Evolutionary conservation across 1,284 basidiomycete species (phyloP), one percentile per base, ranked within the genome.

Genomic region (Heterobasidion annosum): DNA sequence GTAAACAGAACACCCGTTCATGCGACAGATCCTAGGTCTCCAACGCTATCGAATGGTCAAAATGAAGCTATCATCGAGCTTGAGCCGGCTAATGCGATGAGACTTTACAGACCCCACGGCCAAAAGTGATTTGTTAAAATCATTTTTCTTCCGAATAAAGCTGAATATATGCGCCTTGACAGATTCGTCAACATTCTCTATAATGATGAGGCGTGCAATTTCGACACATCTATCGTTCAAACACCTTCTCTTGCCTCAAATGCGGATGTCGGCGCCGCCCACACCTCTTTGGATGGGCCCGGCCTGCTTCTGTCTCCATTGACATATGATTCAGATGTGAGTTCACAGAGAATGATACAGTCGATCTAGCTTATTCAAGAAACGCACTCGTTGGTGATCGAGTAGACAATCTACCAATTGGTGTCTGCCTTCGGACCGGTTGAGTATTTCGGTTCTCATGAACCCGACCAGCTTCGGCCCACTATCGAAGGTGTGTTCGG

Each of bases 141-240:
- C 44, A 15, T 12, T 43, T 53, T 25, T 33, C 6, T 50, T 40
- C 8, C 25, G 48, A 15, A 50, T 55, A 25, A 25, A 19, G 44
- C 47, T 51, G 19, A 53, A 13, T 53, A 16, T 55, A 55, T 61
- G 51, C 54, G 55, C 46, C 19, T 10, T 37, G 4, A 40, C 10
- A 87, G 85, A 64, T 79, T 73, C 60, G 67, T 78, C 57, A 69
- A 70, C 34, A 68, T 88, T 47, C 57, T 75, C 18, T 88, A 83
- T 62, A 77, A 87, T 60, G 63, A 64, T 0, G 78, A 83, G 50
- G 85, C 83, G 5, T 37, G 57, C 9, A 50, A 59, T 16, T 62
- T 61, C 52, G 32, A 47, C n/a, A 12, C 13, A 18, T 34, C 7
- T 33, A 18, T 37, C 40, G 33, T 48, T 44, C 54, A 13, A 52